Base-by-base conservation (phyloP, 1,284 basidiomycete species). In the Ceratobasidium sp. region DNA sequence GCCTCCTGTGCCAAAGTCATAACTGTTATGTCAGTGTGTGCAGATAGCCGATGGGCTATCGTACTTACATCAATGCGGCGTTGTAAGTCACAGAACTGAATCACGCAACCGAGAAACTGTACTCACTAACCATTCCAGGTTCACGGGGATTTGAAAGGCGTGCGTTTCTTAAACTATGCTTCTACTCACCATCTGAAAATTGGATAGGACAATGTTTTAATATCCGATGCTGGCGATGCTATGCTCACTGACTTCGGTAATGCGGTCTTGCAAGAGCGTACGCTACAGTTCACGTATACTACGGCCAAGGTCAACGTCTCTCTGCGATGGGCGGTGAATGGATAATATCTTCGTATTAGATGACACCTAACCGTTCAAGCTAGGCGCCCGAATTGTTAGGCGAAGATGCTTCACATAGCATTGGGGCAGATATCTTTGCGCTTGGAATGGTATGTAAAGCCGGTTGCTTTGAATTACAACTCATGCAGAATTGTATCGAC, bases 321-420 rank as follows among this genome's bases (percentile, higher is more conserved):
- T 6, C n/a, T 41, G 12, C 68, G 52, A 33, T 70, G 68, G 68
- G 38, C 68, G 18, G 68, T 70, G 41, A 38, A 35, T 41, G 30
- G 20, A 12, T 57, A 7, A 70, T 55, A 10, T 12, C 23, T 35
- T 18, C n/a, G 14, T 33, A n/a, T 3, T 6, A 41, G 14, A 12
- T 18, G n/a, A 16, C 23, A 16, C 2, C 54, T 16, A 52, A n/a
- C n/a, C 4, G 33, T 33, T 41, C 38, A 8, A 38, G 16, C 16
- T 57, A 70, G 68, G 68, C 68, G 33, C 68, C 68, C n/a, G 68
- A 70, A 20, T 14, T 70, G n/a, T 10, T 70, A 14, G 50, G n/a
- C 12, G 68, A 41, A 57, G 5, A 18, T n/a, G 18, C 12, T 16
- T 35, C 30, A 7, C 52, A 54, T 35, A 55, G 46, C 35, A 8